Percentiles rank a stretch among this genome's conserved stretches.
phyloP scores from a whole-genome alignment of 75 land plant genomes.

The Larix kaempferi region DNA sequence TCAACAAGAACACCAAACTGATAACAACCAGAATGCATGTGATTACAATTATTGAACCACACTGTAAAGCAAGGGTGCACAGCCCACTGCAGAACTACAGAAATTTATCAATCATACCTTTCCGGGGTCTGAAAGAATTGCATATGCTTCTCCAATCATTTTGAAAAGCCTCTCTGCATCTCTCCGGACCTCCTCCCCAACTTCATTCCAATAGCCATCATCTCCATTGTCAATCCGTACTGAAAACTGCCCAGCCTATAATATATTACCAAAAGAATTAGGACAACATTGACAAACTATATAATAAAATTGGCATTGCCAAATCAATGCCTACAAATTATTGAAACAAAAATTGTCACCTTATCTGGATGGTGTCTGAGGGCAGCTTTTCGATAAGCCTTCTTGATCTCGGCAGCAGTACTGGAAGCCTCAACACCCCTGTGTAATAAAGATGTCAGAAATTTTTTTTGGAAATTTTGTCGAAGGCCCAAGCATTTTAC shows the following conservation, averaged over 20 bases:
- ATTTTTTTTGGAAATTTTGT: too few species aligned
- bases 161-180: conserved; percentile 96
- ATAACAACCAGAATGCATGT: background rate
- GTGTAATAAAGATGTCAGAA: background rate
- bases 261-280: too few species aligned
- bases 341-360: conserved; percentile 19
- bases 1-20: background rate
- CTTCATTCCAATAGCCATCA: conserved; percentile 75
- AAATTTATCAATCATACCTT: conserved; percentile 46
- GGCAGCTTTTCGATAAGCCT: conserved; percentile 94
- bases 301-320: too few species aligned
- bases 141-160: conserved; percentile 98
- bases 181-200: conserved; percentile 53
- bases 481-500: background rate
- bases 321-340: too few species aligned
- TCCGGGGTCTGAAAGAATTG: conserved; percentile 77
- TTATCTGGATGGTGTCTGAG: conserved; percentile 98
- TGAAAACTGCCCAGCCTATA: conserved; percentile 86
- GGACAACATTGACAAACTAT: too few species aligned
- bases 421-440: conserved; percentile 83
- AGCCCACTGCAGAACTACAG: background rate
- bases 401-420: conserved; percentile 72
- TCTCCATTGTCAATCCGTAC: conserved; percentile 68
- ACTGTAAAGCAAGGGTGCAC: background rate
- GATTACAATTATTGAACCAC: background rate